Evolutionary conservation across 768 basidiomycete genomes (phyloP).

Genomic region (Cantharellus cinnabarinus): DNA sequence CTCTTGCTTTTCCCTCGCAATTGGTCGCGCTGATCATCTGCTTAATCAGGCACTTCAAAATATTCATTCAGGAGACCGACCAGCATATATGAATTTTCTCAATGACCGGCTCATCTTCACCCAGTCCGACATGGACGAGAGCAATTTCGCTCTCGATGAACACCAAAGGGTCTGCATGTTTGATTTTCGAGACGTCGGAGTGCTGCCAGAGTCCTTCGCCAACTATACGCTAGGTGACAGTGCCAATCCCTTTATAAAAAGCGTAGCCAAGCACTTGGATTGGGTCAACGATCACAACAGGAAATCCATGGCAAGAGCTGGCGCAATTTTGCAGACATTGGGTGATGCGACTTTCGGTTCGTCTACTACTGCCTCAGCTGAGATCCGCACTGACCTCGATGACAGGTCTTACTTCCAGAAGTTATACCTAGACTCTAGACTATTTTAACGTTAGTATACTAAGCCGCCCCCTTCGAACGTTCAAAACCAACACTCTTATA

Average conservation of each 20-base stretch:
- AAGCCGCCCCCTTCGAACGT: too few species aligned
- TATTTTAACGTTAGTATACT: too few species aligned
- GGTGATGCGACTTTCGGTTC: too few species aligned
- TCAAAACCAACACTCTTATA: too few species aligned
- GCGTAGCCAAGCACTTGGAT: too few species aligned
- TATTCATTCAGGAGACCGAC: neutral
- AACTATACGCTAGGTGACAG: slow-evolving; percentile 3
- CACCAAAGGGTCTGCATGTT: slow-evolving; percentile 13
- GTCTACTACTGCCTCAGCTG: too few species aligned
- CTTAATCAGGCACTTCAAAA: neutral
- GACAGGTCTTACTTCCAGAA: too few species aligned
- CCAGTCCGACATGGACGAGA: slow-evolving; percentile 16
- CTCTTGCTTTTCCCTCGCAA: slow-evolving; percentile 1
- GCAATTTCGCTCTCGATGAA: slow-evolving; percentile 16
- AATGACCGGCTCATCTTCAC: slow-evolving; percentile 15
- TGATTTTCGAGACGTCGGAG: slow-evolving; percentile 13
- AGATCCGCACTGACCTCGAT: too few species aligned
- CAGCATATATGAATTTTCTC: slow-evolving; percentile 9
- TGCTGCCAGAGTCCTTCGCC: slow-evolving; percentile 14
- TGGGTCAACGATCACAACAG: too few species aligned
- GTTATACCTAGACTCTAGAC: too few species aligned
- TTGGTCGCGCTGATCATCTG: neutral
- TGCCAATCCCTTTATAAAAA: neutral
- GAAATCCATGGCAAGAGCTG: too few species aligned
- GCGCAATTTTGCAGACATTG: too few species aligned